Evolutionary conservation across 805 yeast species (phyloP), one percentile per base, ranked within the genome.

Genomic region (Kazachstania bromeliacearum): DNA sequence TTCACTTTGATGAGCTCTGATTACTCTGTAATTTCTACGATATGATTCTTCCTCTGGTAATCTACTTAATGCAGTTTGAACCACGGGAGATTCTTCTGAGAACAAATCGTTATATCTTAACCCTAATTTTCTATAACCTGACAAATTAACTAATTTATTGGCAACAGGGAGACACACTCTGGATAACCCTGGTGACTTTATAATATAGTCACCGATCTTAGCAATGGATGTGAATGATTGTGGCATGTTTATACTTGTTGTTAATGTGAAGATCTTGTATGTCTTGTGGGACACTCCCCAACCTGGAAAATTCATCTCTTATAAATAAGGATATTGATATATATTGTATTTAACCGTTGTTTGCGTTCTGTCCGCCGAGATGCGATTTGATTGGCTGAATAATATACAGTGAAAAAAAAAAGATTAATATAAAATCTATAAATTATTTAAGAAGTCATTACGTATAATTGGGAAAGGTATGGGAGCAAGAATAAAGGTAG

Each of bases 111-210:
- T 92, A 57, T 81, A 77, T 66, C 81, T 85, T 54, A 92, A 74
- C 37, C 98, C 98, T 68, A 92, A 64, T 63, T 87, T 76, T 72
- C 97, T 83, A 83, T 92, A 92, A 41, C 97, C 97, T 39, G 95
- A 71, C 47, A 73, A 71, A 48, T 77, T 68, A 49, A 73, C 67
- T 66, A 80, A 88, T 50, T 75, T 67, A 56, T 78, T 74, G 32
- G 96, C 82, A 27, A 79, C 71, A 46, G 98, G 97, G 22, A 79
- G 72, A 46, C 83, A 69, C 48, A 88, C 61, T 59, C 79, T 77
- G 47, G 82, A 73, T 56, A 92, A 74, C 34, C 75, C 57, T 37
- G 97, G 95, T 47, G 85, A 74, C 50, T 78, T 79, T 59, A 82
- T 72, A 55, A 89, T 79, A 70, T 67, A 79, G 61, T 85, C 89